phyloP scores from a whole-genome alignment of 2,329 filamentous ascomycete species.

The Cladosporium halotolerans region DNA sequence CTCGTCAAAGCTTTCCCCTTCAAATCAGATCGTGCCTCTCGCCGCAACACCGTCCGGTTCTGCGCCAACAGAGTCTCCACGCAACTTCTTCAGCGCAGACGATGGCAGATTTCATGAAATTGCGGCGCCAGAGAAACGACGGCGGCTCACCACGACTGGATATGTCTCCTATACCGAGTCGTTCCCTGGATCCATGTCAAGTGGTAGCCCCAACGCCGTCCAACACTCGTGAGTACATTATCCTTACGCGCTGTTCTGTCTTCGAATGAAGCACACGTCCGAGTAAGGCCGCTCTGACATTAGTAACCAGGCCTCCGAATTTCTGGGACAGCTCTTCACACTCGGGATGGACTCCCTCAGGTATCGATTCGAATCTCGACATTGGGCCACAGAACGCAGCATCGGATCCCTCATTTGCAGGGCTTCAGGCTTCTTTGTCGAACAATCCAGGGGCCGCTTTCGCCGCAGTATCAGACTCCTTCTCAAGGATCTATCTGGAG shows the following conservation, averaged over 20 bases:
- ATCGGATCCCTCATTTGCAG: slow-evolving; percentile 12
- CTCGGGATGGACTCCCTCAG: slow-evolving; percentile 19
- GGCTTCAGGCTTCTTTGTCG: slow-evolving; percentile 18
- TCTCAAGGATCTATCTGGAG: slow-evolving; percentile 26
- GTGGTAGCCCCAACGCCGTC: not conserved
- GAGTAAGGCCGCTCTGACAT: not conserved
- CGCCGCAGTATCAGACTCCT: slow-evolving; percentile 14
- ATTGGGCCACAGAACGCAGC: slow-evolving; percentile 10
- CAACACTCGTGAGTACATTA: not conserved
- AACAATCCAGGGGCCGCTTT: slow-evolving; percentile 5
- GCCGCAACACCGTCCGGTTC: not conserved
- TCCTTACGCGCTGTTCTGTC: not conserved
- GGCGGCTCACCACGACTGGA: not conserved
- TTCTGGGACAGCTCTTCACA: slow-evolving; percentile 16
- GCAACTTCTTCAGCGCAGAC: slow-evolving; percentile 2
- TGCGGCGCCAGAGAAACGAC: slow-evolving; percentile 6
- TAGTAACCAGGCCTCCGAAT: slow-evolving; percentile 13
- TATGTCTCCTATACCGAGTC: slow-evolving; percentile 7
- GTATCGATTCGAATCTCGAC: slow-evolving; percentile 3
- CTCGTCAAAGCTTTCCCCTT: slow-evolving; percentile 6
- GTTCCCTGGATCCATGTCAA: not conserved
- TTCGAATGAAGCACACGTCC: not conserved
- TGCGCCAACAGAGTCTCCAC: not conserved
- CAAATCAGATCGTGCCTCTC: not conserved
- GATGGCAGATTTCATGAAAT: slow-evolving; percentile 4